phyloP scores from a whole-genome alignment of 257 asterid genomes.

The Capsicum pubescens region DNA sequence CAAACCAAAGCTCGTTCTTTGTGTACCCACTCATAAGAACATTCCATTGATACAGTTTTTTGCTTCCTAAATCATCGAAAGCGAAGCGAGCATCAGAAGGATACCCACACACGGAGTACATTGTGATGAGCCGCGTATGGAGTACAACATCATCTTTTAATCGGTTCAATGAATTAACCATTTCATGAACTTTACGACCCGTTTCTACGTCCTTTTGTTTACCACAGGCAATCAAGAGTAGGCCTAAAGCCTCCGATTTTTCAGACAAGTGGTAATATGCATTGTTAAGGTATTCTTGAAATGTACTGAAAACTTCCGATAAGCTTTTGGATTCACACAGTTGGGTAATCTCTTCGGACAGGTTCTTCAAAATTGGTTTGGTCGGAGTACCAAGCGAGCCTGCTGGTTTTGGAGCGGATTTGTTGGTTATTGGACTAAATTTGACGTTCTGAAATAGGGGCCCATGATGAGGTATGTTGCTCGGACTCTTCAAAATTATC shows the following conservation, averaged over 20 bases:
- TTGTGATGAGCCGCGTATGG: slow-evolving; percentile 37
- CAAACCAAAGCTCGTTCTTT: slow-evolving; percentile 36
- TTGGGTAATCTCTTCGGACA: slow-evolving; percentile 34
- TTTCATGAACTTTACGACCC: slow-evolving; percentile 36
- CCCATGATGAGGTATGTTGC: not conserved
- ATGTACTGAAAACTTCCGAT: slow-evolving; percentile 24
- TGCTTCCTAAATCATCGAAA: slow-evolving; percentile 32
- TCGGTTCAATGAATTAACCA: slow-evolving; percentile 27
- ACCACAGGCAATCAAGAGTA: slow-evolving; percentile 40
- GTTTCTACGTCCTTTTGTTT: slow-evolving; percentile 28
- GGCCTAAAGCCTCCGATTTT: slow-evolving; percentile 32
- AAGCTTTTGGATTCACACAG: slow-evolving; percentile 34
- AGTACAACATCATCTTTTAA: slow-evolving; percentile 32
- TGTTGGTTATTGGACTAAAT: not conserved
- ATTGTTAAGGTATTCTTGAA: slow-evolving; percentile 24
- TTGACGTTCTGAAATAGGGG: not conserved
- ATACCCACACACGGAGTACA: slow-evolving; percentile 40
- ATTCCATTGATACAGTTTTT: slow-evolving; percentile 46
- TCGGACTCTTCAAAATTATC: no score
- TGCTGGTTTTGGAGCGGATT: slow-evolving; percentile 18
- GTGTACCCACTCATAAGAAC: slow-evolving; percentile 43
- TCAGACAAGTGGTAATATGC: slow-evolving; percentile 28
- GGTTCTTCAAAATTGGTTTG: not conserved
- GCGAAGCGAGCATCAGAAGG: slow-evolving; percentile 28
- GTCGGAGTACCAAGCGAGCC: not conserved